Base-by-base conservation (phyloP, 208 protist species). In the Tritrichomonas foetus region DNA sequence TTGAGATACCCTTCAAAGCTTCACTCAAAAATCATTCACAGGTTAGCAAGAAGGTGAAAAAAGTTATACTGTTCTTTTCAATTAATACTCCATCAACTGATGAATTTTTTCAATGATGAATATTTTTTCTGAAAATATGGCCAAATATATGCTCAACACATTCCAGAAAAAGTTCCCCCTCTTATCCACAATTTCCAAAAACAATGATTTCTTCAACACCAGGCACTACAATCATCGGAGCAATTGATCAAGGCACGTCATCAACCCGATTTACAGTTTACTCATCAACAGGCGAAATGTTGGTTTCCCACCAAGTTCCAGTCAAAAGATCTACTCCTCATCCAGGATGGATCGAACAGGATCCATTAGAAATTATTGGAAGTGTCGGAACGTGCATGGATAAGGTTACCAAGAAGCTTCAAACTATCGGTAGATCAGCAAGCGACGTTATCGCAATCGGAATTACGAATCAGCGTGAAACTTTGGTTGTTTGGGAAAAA, bases 401-500 rank as follows among this genome's bases (percentile, higher is more conserved):
- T 53, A 49, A 20, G 47, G 94, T 74, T 53, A 36, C 55, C 0
- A 41, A 25, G 8, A 82, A 49, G 22, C 33, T 93, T 36, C 14
- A 44, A 41, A 75, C 94, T 41, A 47, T 95, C 39, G 78, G 44
- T n/a, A 53, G 47, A 39, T 89, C 78, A 27, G 11, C 78, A 36
- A 53, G 39, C 20, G 78, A 89, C 39, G n/a, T 89, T 50, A 57
- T 57, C 39, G 50, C 66, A 39, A 72, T 96, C 57, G 95, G 95
- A 36, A 97, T 99, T 78, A 99, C 99, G 44, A 99, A 99, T 95
- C 99, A 99, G 95, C 96, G 99, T 61, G 98, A 99, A 95, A 99
- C 98, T 16, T 97, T 97, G 0, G 72, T 99, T 30, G 97, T 98
- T n/a, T 99, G 99, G 99, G 98, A 99, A 94, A 95, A 95, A 78